Conservation (phyloP, 805 yeast genomes). For the Wickerhamiella azyma region DNA sequence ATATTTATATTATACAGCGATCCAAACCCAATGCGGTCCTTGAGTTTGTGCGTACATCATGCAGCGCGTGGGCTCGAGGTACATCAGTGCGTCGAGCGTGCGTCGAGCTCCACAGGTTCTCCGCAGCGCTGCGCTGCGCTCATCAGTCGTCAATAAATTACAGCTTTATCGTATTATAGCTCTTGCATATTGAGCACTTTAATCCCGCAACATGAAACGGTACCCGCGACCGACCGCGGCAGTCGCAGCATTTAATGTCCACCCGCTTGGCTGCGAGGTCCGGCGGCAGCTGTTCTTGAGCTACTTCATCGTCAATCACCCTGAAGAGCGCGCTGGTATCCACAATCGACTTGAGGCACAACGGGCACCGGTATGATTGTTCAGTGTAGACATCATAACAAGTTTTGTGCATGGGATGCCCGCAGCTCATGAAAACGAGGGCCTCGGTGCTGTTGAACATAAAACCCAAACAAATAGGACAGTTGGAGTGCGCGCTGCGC, state of each 20-base stretch:
- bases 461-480: slow-evolving; percentile 87
- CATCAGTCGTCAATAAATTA: background rate
- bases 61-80: no score
- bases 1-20: no score
- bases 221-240: slow-evolving; percentile 66
- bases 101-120: no score
- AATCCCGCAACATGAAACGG: slow-evolving; percentile 74
- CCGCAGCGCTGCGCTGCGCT: no score
- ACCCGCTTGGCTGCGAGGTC: slow-evolving; percentile 69
- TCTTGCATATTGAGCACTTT: slow-evolving; percentile 73
- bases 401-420: slow-evolving; percentile 80
- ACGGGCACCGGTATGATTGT: slow-evolving; percentile 81
- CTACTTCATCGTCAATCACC: slow-evolving; percentile 71
- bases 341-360: slow-evolving; percentile 69
- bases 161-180: slow-evolving; percentile 52
- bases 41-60: no score
- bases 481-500: slow-evolving; percentile 76
- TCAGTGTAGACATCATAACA: slow-evolving; percentile 75
- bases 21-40: no score
- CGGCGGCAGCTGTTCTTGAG: slow-evolving; percentile 60
- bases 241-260: slow-evolving; percentile 60
- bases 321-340: slow-evolving; percentile 85
- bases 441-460: slow-evolving; percentile 70
- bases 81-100: no score
- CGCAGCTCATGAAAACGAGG: slow-evolving; percentile 86